Percentiles rank a stretch among this genome's conserved stretches.
Evolutionary conservation across 805 yeast species (phyloP).

Genomic region (Sugiyamaella americana): DNA sequence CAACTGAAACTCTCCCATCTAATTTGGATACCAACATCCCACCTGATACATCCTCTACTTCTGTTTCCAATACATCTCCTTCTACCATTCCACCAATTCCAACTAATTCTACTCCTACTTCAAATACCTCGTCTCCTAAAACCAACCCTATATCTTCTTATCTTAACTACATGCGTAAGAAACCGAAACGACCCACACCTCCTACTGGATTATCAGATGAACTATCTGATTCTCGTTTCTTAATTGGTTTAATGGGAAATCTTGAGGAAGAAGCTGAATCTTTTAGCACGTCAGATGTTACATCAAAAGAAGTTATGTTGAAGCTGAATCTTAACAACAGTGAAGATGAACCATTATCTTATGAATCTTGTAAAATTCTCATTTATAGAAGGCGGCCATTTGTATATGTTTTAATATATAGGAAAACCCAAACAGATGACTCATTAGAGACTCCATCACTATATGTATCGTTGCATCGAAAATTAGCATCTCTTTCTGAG

Average conservation of each 20-base stretch:
- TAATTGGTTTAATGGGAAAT: conserved; percentile 20
- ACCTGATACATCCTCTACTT: too few relatives aligned
- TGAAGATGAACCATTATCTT: conserved; percentile 1
- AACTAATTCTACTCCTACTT: not conserved
- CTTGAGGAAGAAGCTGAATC: conserved; percentile 13
- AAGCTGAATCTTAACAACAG: too few relatives aligned
- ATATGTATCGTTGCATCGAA: conserved; percentile 21
- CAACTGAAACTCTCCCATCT: not conserved
- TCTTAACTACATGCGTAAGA: not conserved
- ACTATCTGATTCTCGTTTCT: conserved; percentile 19
- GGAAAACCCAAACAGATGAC: not conserved
- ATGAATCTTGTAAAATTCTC: conserved; percentile 14
- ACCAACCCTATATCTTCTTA: not conserved
- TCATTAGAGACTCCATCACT: conserved; percentile 4
- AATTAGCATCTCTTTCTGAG: conserved; percentile 24
- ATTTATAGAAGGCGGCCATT: conserved; percentile 24
- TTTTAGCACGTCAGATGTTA: conserved; percentile 2
- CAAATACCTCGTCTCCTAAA: too few relatives aligned
- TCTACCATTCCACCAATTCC: not conserved
- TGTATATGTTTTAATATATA: conserved; percentile 20
- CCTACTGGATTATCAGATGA: conserved; percentile 11
- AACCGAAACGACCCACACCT: not conserved
- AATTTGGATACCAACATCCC: too few relatives aligned
- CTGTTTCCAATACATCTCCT: too few relatives aligned
- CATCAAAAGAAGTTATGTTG: conserved; percentile 9